Base-by-base conservation (phyloP, 345 rosid species). In the Euphorbia peplus region DNA sequence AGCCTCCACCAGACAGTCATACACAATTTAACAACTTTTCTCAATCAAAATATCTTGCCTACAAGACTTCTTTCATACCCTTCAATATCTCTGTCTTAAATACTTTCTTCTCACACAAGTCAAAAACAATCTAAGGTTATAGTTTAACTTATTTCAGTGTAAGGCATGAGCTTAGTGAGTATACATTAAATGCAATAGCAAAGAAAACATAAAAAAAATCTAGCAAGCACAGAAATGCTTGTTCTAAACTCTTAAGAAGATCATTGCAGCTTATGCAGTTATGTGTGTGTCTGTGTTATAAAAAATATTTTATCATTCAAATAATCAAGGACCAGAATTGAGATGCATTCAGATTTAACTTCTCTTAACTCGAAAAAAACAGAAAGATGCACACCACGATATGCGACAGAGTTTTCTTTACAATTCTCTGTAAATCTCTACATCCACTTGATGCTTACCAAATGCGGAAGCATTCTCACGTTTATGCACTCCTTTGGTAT, bases 401-500 rank as follows among this genome's bases (percentile, higher is more conserved):
- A 18, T 50, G 21, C 42, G 19, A 37, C 18, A 68, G 60, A 52
- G 30, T 67, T 22, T 54, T 19, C 16, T 25, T 50, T 19, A 50
- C 69, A 65, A 30, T 50, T 65, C 58, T 56, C 35, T 51, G 46
- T 50, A 26, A 46, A 46, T 46, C 64, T 60, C 64, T 35, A 37
- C 48, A 11, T 60, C 46, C 19, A 2, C 9, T 32, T 60, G 25
- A 60, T 56, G 53, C 22, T 26, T 62, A 42, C 63, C 63, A 56
- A 16, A 21, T 67, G 19, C 29, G 3, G 29, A 13, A 26, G 73
- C 65, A 61, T 35, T 30, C 39, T 12, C 22, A 26, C 60, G 75
- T 52, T 48, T 29, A 8, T 60, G 35, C 53, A 50, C 28, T 22
- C 73, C 64, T 67, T 48, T 25, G 66, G 37, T n/a, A 54, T 44